These are phyloP conservation scores for Microdochium nivale DNA, from an alignment of 2,329 filamentous ascomycete genomes.

Conservation along the genomic window DNA sequence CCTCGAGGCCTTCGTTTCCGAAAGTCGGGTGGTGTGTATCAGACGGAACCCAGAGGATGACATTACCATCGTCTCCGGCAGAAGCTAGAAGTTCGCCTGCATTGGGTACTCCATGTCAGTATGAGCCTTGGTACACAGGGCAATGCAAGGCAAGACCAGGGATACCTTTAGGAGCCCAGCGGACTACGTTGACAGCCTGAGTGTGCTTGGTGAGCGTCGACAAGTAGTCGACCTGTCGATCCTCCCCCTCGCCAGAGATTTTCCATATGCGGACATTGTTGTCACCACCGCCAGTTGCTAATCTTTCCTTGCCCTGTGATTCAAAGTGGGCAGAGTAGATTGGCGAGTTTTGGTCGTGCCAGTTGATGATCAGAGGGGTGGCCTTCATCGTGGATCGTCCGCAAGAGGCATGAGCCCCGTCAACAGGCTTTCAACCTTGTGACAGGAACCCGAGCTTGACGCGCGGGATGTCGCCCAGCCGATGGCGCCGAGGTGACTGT, in stretches of 20 bases:
- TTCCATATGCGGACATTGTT: conserved; percentile 95
- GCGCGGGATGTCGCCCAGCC: no score
- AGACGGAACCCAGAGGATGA: conserved; percentile 90
- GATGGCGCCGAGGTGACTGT: no score
- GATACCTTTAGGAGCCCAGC: conserved; percentile 87
- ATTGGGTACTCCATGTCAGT: background rate
- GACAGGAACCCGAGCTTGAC: no score
- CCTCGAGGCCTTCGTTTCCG: conserved; percentile 78
- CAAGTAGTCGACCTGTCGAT: conserved; percentile 83
- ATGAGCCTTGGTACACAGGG: background rate
- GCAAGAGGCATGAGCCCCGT: conserved; percentile 9
- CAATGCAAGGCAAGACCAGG: conserved; percentile 3
- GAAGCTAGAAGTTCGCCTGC: conserved; percentile 87
- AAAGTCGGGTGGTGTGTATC: conserved; percentile 63
- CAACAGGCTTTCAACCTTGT: background rate
- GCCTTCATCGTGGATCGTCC: conserved; percentile 69
- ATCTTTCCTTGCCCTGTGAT: conserved; percentile 77
- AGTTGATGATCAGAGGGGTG: conserved; percentile 91
- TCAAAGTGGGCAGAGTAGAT: conserved; percentile 98
- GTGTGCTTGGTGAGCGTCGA: conserved; percentile 90
- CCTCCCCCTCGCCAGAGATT: conserved; percentile 75
- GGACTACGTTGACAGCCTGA: conserved; percentile 94
- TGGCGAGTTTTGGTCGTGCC: conserved; percentile 94
- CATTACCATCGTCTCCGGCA: conserved; percentile 94
- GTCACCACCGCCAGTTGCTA: conserved; percentile 92